These are phyloP conservation scores for Melampsora americana DNA, from an alignment of 1,284 basidiomycete species.

Conservation along the genomic window DNA sequence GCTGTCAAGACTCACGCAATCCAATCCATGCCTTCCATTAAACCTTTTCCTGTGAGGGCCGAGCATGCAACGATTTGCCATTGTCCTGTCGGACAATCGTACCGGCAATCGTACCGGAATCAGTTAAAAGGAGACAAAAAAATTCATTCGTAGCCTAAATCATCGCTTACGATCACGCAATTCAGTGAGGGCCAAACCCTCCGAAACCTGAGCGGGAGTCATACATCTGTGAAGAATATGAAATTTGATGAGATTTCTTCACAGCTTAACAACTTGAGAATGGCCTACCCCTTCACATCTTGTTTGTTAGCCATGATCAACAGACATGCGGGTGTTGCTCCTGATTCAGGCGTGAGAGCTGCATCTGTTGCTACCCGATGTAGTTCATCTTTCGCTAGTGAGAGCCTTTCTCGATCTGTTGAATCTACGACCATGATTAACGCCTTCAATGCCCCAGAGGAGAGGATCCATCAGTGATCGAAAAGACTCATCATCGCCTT, in stretches of 20 bases:
- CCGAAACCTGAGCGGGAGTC: conserved; percentile 58
- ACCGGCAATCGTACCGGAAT: neutral
- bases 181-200: conserved; percentile 57
- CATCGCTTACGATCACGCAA: conserved; percentile 54
- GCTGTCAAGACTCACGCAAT: conserved; percentile 30
- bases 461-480: conserved; percentile 53
- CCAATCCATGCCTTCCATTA: conserved; percentile 45
- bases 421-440: conserved; percentile 60
- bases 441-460: conserved; percentile 54
- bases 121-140: neutral
- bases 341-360: conserved; percentile 32
- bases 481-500: neutral
- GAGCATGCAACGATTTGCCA: conserved; percentile 61
- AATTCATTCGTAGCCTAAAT: neutral
- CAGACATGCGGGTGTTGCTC: conserved; percentile 52
- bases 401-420: conserved; percentile 57
- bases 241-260: neutral
- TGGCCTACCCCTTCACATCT: conserved; percentile 54
- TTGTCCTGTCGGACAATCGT: conserved; percentile 49
- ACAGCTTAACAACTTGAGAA: neutral
- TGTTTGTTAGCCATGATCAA: conserved; percentile 60
- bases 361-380: conserved; percentile 53
- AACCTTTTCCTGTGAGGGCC: conserved; percentile 55
- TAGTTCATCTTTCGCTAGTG: conserved; percentile 57
- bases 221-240: conserved; percentile 46